Evolutionary conservation across 2,329 filamentous ascomycete species (phyloP).

Genomic region (Trichoderma aggressivum): DNA sequence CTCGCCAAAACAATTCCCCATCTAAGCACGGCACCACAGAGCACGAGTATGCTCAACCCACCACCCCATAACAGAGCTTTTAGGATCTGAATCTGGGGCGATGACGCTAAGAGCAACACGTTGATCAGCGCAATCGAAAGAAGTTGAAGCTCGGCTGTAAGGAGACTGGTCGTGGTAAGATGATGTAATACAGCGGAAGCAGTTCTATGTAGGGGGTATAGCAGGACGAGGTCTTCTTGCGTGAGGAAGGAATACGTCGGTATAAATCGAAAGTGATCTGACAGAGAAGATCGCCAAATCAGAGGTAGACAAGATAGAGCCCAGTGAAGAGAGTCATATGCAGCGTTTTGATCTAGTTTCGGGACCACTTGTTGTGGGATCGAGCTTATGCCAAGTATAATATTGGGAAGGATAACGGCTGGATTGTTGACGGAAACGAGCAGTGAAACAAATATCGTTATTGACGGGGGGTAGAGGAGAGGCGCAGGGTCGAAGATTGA

Average conservation of each 20-base stretch:
- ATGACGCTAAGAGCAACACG: conserved; percentile 70
- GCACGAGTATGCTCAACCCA: conserved; percentile 71
- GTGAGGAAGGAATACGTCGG: conserved; percentile 36
- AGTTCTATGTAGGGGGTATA: conserved; percentile 82
- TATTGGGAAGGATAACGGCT: conserved; percentile 67
- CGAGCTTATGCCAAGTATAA: conserved; percentile 75
- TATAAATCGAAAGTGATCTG: conserved; percentile 40
- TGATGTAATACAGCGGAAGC: conserved; percentile 71
- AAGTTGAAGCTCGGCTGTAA: conserved; percentile 83
- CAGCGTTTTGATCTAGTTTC: conserved; percentile 51
- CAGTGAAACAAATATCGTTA: conserved; percentile 74
- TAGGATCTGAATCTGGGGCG: conserved; percentile 80
- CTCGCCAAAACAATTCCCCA: conserved; percentile 85
- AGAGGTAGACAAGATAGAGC: conserved; percentile 68
- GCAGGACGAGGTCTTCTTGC: conserved; percentile 57
- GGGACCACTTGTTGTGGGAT: conserved; percentile 73
- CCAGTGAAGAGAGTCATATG: conserved; percentile 74
- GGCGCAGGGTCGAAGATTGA: conserved; percentile 86
- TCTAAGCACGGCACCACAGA: conserved; percentile 69
- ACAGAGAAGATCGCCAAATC: conserved; percentile 27
- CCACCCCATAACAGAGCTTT: conserved; percentile 83
- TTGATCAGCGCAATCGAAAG: conserved; percentile 81
- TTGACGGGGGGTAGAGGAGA: conserved; percentile 75
- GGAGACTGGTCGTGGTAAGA: conserved; percentile 82
- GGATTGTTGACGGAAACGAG: conserved; percentile 64